Conservation (phyloP, 805 yeast species). For the Barnettozyma sp. region DNA sequence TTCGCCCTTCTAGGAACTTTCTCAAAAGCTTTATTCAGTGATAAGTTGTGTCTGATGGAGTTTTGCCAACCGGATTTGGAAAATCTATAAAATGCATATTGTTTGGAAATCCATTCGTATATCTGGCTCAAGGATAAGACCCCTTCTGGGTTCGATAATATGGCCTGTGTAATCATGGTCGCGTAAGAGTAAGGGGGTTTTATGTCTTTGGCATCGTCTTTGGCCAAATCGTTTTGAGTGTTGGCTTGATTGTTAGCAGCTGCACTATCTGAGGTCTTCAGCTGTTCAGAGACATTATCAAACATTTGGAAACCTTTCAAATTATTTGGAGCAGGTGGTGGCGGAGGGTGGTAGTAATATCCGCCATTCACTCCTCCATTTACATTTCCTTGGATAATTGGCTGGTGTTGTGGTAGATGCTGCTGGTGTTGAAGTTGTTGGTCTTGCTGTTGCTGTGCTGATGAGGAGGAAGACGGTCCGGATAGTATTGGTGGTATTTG, state of each 20-base stretch:
- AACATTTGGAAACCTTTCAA: conserved; percentile 50
- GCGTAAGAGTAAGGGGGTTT: conserved; percentile 98
- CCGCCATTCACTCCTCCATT: conserved; percentile 6
- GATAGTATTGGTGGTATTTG: too few species aligned
- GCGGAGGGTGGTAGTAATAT: too few species aligned
- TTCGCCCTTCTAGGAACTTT: conserved; percentile 92
- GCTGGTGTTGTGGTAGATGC: too few species aligned
- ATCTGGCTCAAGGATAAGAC: conserved; percentile 86
- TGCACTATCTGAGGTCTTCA: conserved; percentile 1
- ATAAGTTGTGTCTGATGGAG: conserved; percentile 90
- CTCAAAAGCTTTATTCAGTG: conserved; percentile 94
- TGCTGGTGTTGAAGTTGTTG: too few species aligned
- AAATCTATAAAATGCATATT: conserved; percentile 86
- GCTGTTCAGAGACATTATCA: conserved; percentile 28
- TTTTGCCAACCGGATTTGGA: conserved; percentile 98
- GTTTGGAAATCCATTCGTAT: conserved; percentile 81
- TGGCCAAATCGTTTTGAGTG: conserved; percentile 57
- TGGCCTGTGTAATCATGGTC: conserved; percentile 97
- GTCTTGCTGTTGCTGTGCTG: too few species aligned
- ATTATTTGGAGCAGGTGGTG: conserved; percentile 9
- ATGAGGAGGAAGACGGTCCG: too few species aligned
- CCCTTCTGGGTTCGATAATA: conserved; percentile 80
- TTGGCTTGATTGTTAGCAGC: conserved; percentile 7
- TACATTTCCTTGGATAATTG: too few species aligned
- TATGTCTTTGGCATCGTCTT: conserved; percentile 84